These are phyloP conservation scores for Fraxinus latifolia DNA, from an alignment of 305 asterid genomes.

Conservation along the genomic window DNA sequence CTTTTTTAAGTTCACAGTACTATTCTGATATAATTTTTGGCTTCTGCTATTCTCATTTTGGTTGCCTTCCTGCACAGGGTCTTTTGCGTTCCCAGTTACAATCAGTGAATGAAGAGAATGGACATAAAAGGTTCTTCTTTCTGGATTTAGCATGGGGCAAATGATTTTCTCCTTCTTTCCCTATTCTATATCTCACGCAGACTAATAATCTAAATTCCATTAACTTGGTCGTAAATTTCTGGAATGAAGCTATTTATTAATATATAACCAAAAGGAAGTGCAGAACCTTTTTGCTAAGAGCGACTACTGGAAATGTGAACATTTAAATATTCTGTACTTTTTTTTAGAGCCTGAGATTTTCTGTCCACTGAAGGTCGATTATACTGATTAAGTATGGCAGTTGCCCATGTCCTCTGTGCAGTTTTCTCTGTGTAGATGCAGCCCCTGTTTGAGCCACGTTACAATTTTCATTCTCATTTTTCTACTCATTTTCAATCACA, in stretches of 20 bases:
- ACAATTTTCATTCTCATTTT: too few species aligned
- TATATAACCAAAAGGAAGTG: not conserved
- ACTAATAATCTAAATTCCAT: slow-evolving; percentile 14
- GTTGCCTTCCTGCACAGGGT: slow-evolving; percentile 54
- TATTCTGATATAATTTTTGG: slow-evolving; percentile 12
- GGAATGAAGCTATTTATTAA: not conserved
- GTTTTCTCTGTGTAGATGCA: not conserved
- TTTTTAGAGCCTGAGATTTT: slow-evolving; percentile 2
- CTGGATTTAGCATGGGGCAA: slow-evolving; percentile 10
- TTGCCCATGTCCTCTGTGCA: not conserved
- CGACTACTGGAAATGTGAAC: not conserved
- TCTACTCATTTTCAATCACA: too few species aligned
- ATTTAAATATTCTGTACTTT: not conserved
- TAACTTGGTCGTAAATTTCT: slow-evolving; percentile 3
- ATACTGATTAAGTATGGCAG: not conserved
- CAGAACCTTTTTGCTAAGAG: slow-evolving; percentile 2
- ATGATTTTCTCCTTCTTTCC: not conserved
- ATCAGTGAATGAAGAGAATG: slow-evolving; percentile 80
- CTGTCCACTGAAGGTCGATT: not conserved
- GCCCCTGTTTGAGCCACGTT: too few species aligned
- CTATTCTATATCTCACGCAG: not conserved
- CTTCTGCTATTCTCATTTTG: not conserved
- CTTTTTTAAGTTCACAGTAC: slow-evolving; percentile 17
- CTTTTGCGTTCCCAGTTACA: slow-evolving; percentile 80
- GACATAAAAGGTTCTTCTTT: slow-evolving; percentile 58